phyloP scores from a whole-genome alignment of 225 moss, liverwort and hornwort species.

The Anthoceros angustus region DNA sequence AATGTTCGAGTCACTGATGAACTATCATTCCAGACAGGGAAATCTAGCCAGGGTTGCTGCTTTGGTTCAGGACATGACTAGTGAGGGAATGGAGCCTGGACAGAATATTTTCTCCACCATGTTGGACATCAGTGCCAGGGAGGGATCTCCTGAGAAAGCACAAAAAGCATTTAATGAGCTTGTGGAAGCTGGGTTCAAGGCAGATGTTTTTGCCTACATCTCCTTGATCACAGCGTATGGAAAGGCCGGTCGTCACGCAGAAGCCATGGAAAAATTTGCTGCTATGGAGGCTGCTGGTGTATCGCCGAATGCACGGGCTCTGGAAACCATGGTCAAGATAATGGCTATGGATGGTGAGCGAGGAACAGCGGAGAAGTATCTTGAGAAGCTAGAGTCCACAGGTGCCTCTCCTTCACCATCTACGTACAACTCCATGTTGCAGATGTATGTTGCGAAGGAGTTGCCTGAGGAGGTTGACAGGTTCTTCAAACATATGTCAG shows the following conservation, averaged over 20 bases:
- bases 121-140: neutral
- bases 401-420: neutral
- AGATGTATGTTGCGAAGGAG: neutral
- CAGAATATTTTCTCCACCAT: neutral
- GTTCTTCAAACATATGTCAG: neutral
- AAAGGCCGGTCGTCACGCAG: neutral
- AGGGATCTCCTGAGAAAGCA: slow-evolving; percentile 1
- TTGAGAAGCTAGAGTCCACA: neutral
- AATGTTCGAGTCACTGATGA: slow-evolving; percentile 2
- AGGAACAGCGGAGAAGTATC: neutral
- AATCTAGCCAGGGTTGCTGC: neutral
- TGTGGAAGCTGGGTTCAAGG: neutral
- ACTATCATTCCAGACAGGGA: neutral
- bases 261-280: neutral
- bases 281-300: neutral
- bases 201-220: neutral
- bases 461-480: neutral
- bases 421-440: neutral
- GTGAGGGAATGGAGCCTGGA: neutral
- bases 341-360: neutral
- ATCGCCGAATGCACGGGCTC: neutral
- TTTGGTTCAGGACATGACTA: neutral
- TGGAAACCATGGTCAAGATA: neutral
- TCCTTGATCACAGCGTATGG: slow-evolving; percentile 3
- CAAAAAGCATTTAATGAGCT: neutral